Conservation (phyloP, 495 filamentous ascomycete genomes). For the Penicillium arizonense region DNA sequence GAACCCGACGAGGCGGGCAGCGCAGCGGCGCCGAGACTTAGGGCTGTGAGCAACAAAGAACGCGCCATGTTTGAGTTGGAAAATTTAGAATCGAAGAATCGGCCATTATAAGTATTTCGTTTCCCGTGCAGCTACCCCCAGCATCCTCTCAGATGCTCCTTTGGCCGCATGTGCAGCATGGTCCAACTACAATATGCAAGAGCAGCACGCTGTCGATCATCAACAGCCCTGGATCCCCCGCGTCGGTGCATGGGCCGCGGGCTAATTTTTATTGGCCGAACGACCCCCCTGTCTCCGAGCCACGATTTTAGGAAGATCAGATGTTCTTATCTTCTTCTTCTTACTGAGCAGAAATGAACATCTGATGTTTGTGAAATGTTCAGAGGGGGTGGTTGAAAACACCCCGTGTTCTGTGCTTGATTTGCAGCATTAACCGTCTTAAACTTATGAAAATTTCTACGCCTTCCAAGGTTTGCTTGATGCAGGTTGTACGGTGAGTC, state of each 20-base stretch:
- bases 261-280: slow-evolving; percentile 1
- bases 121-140: not conserved
- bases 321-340: not conserved
- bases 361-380: not conserved
- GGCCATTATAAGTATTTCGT: not conserved
- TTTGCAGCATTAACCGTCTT: too few relatives aligned
- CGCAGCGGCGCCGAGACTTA: slow-evolving; percentile 10
- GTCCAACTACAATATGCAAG: not conserved
- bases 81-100: not conserved
- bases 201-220: not conserved
- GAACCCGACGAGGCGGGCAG: slow-evolving; percentile 14
- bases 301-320: not conserved
- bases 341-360: not conserved
- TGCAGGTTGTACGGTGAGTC: too few relatives aligned
- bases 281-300: not conserved
- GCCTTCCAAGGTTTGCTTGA: too few relatives aligned
- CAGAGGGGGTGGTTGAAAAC: too few relatives aligned
- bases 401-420: too few relatives aligned
- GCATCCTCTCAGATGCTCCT: not conserved
- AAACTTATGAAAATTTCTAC: too few relatives aligned
- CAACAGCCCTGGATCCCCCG: slow-evolving; percentile 1
- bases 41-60: slow-evolving; percentile 1
- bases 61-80: not conserved
- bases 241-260: slow-evolving; percentile 5
- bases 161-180: slow-evolving; percentile 1